Evolutionary conservation across 2,329 filamentous ascomycete genomes (phyloP), one percentile per base, ranked within the genome.

Genomic region (Colletotrichum sublineola): DNA sequence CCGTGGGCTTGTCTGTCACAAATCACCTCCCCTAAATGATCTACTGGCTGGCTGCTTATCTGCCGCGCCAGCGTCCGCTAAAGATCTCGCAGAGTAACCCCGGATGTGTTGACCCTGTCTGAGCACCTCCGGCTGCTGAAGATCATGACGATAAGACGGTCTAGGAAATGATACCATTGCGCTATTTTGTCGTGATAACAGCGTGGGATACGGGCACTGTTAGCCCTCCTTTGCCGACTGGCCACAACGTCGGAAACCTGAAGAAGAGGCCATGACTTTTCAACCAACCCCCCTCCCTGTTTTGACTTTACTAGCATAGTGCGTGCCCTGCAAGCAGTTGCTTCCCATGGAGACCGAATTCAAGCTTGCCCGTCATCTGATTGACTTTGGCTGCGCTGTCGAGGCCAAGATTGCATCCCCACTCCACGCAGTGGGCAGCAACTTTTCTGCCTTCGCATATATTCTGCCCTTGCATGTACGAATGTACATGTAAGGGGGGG

Each of bases 1-100:
- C 46, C 24, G 60, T 31, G 44, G 46, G n/a, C 29, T 15, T 24
- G 58, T 31, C 36, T 44, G 55, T 72, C 70, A 72, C 46, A 72
- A 69, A 55, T 72, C 70, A 72, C 29, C 64, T 69, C 31, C 60
- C 8, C 44, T 18, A 31, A 31, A 53, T 61, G 70, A 69, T 72
- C 60, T 46, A 48, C 44, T 46, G 5, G 8, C 31, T 36, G 60
- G 12, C 33, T 69, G 66, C 60, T 72, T 65, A 72, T 69, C 70
- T 69, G 61, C 66, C 46, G 60, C 48, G 6, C 48, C 52, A 46
- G 44, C 66, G 48, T 63, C 66, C 11, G 42, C 36, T 68, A 46
- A 46, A 31, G 58, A 65, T 69, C 66, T 72, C 55, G 66, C 69
- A 72, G 53, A 36, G 60, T 40, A 56, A 61, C 68, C 64, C 48